Conservation (phyloP, 1,284 basidiomycete genomes). For the Ustilago loliicola region DNA sequence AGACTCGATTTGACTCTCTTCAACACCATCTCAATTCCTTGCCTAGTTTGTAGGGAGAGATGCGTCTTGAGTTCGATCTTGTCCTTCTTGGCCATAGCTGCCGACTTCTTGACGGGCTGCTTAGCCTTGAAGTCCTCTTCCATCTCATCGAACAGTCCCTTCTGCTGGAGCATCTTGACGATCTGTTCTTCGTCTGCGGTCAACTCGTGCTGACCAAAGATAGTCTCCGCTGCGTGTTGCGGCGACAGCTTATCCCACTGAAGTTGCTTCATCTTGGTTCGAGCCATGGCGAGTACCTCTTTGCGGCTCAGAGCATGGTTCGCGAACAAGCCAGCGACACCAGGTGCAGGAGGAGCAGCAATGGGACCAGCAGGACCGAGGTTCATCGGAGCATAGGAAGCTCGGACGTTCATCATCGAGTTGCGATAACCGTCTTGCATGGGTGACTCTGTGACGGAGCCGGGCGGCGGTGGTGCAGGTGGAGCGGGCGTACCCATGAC, state of each 20-base stretch:
- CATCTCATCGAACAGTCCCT: conserved; percentile 93
- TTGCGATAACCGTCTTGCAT: conserved; percentile 51
- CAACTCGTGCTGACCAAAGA: conserved; percentile 61
- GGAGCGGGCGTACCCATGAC: conserved; percentile 71
- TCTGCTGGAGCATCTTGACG: conserved; percentile 50
- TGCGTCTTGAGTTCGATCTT: conserved; percentile 71
- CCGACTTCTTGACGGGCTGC: conserved; percentile 77
- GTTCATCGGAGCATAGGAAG: conserved; percentile 48
- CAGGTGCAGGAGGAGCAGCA: conserved; percentile 67
- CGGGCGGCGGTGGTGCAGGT: conserved; percentile 71
- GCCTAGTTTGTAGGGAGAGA: conserved; percentile 59
- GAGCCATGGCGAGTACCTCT: conserved; percentile 85
- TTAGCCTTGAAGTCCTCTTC: conserved; percentile 98
- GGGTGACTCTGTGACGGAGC: conserved; percentile 46
- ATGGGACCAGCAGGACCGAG: conserved; percentile 63
- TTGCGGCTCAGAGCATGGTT: conserved; percentile 75
- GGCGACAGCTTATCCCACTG: conserved; percentile 89
- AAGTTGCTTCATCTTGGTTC: conserved; percentile 94
- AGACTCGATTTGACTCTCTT: conserved; percentile 40
- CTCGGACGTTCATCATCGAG: conserved; percentile 67
- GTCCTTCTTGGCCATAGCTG: conserved; percentile 70
- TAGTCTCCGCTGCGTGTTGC: conserved; percentile 68
- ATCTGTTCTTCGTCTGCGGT: conserved; percentile 56
- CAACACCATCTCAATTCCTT: conserved; percentile 64
- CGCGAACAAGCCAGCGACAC: conserved; percentile 76